Percentiles rank a stretch among this genome's conserved stretches.
Evolutionary conservation across 148 eudicot genomes (phyloP).

Genomic region (Chenopodium quinoa): DNA sequence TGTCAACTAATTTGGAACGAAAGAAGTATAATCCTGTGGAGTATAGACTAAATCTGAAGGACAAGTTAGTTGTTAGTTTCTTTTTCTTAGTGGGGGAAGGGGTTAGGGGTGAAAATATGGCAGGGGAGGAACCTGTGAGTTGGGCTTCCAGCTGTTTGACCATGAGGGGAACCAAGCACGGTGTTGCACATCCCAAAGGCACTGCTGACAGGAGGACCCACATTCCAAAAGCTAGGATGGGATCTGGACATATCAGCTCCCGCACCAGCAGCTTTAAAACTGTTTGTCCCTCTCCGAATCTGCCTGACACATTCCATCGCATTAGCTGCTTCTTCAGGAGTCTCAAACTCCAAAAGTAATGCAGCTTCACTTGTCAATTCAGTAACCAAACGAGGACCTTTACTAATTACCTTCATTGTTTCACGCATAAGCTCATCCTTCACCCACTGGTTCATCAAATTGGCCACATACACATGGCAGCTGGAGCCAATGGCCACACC

Average conservation of each 20-base stretch:
- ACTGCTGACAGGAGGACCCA: conserved; percentile 35
- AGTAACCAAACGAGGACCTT: conserved; percentile 70
- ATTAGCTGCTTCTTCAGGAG: conserved; percentile 85
- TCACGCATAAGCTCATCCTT: conserved; percentile 87
- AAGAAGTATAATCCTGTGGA: background rate
- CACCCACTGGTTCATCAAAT: conserved; percentile 59
- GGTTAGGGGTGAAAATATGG: conserved; percentile 8
- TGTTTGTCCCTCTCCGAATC: conserved; percentile 51
- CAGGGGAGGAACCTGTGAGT: conserved; percentile 26
- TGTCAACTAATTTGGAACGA: background rate
- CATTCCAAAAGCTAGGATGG: conserved; percentile 35
- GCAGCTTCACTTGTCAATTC: conserved; percentile 82
- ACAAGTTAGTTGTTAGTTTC: too few species aligned
- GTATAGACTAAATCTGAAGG: background rate
- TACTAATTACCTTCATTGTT: conserved; percentile 46
- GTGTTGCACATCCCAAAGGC: conserved; percentile 29
- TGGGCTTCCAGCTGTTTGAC: conserved; percentile 52
- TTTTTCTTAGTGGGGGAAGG: background rate
- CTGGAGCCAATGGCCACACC: conserved; percentile 81
- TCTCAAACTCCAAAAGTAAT: conserved; percentile 78
- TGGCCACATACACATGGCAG: conserved; percentile 77
- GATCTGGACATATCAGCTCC: conserved; percentile 41
- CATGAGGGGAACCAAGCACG: conserved; percentile 55
- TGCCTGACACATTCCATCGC: conserved; percentile 69
- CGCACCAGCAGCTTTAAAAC: conserved; percentile 25